Percentiles rank a stretch among this genome's conserved stretches.
These are phyloP conservation scores for Citrullus colocynthis DNA, from an alignment of 306 rosid genomes.

Conservation along the genomic window DNA sequence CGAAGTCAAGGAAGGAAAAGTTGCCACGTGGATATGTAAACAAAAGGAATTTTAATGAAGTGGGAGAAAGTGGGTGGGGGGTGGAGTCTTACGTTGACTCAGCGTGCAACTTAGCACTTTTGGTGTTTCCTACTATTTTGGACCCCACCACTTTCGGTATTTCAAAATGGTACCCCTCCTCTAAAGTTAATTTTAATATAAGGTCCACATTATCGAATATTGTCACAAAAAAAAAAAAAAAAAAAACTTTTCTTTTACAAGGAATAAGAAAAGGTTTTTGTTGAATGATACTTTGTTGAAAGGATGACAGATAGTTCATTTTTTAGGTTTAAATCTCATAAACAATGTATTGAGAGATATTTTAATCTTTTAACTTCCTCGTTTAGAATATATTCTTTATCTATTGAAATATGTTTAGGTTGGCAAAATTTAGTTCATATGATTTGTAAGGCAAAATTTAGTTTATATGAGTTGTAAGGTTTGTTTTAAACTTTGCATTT, in stretches of 20 bases:
- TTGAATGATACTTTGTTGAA: background rate
- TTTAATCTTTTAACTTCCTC: too few relatives aligned
- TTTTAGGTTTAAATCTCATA: too few relatives aligned
- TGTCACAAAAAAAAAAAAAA: background rate
- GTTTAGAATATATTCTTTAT: too few relatives aligned
- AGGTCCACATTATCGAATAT: background rate
- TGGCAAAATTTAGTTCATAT: too few relatives aligned
- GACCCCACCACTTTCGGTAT: slow-evolving; percentile 2
- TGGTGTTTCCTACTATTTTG: background rate
- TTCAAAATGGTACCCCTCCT: background rate
- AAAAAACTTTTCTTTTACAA: too few relatives aligned
- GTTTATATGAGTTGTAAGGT: too few relatives aligned
- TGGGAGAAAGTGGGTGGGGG: background rate
- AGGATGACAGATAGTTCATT: too few relatives aligned
- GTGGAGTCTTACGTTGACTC: slow-evolving; percentile 1
- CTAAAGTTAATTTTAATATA: background rate
- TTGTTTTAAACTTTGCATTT: too few relatives aligned
- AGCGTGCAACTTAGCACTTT: slow-evolving; percentile 4
- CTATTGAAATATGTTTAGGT: too few relatives aligned
- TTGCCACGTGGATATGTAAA: background rate
- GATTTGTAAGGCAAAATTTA: too few relatives aligned
- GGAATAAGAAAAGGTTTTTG: background rate
- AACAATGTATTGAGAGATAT: too few relatives aligned
- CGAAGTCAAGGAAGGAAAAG: background rate
- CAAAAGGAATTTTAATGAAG: background rate